These are phyloP conservation scores for Dimocarpus longan DNA, from an alignment of 345 rosid species.

Conservation along the genomic window DNA sequence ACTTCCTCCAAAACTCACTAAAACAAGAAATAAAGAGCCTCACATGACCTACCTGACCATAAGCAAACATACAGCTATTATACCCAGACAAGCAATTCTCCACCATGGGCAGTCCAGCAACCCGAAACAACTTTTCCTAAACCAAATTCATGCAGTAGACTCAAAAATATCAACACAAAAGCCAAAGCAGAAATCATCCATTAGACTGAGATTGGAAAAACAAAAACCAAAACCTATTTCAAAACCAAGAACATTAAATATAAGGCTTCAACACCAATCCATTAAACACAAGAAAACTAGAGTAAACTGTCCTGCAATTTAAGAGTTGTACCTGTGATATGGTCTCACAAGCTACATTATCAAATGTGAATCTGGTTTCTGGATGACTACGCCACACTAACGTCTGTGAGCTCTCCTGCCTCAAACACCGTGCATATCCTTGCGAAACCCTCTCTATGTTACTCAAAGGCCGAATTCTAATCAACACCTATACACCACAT, in stretches of 20 bases:
- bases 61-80: slow-evolving; percentile 94
- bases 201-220: neutral
- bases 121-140: slow-evolving; percentile 75
- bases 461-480: slow-evolving; percentile 76
- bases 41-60: slow-evolving; percentile 74
- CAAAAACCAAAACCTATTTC: neutral
- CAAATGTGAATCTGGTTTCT: slow-evolving; percentile 93
- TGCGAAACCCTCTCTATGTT: slow-evolving; percentile 64
- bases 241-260: neutral
- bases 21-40: neutral
- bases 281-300: neutral
- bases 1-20: neutral
- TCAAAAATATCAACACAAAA: slow-evolving; percentile 8
- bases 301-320: neutral
- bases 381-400: slow-evolving; percentile 87
- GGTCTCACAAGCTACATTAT: slow-evolving; percentile 75
- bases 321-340: slow-evolving; percentile 68
- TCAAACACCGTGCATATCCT: slow-evolving; percentile 70
- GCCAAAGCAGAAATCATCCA: neutral
- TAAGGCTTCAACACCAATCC: neutral
- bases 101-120: slow-evolving; percentile 92
- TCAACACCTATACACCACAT: slow-evolving; percentile 60
- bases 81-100: slow-evolving; percentile 96
- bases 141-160: slow-evolving; percentile 23
- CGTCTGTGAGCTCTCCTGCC: slow-evolving; percentile 76